phyloP scores from a whole-genome alignment of 2,329 filamentous ascomycete species.

The Talaromyces amestolkiae region DNA sequence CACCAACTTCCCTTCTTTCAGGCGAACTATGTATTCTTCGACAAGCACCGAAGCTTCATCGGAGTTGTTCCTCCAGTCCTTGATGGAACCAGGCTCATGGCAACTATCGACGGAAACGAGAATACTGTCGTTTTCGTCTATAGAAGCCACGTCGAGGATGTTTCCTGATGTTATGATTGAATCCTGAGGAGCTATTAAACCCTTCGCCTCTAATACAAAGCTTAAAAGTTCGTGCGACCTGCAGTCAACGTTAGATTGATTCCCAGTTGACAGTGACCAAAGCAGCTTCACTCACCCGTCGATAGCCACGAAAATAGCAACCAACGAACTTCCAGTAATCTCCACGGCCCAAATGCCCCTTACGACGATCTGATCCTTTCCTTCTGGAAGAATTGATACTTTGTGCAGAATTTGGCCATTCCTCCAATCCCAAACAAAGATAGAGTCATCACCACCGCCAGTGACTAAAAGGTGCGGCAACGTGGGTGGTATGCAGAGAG shows the following conservation, averaged over 20 bases:
- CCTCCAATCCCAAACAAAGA: constrained; percentile 83
- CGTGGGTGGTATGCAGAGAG: constrained; percentile 62
- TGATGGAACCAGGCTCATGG: constrained; percentile 52
- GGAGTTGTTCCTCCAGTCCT: constrained; percentile 32
- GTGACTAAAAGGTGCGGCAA: constrained; percentile 69
- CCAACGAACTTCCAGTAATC: constrained; percentile 24
- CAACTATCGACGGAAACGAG: constrained; percentile 56
- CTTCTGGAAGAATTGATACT: constrained; percentile 29
- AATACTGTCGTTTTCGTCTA: constrained; percentile 32
- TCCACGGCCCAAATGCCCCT: constrained; percentile 50
- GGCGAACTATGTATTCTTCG: constrained; percentile 30
- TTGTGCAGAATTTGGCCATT: constrained; percentile 35
- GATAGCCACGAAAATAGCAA: constrained; percentile 51
- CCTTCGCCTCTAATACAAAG: constrained; percentile 56
- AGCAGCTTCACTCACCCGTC: constrained; percentile 54
- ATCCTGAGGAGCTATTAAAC: constrained; percentile 50
- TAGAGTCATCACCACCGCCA: constrained; percentile 76
- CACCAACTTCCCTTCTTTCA: constrained; percentile 24
- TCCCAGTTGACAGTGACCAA: neutral
- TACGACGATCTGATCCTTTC: constrained; percentile 41
- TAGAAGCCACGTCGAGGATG: constrained; percentile 56
- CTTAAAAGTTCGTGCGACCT: constrained; percentile 65
- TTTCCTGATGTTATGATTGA: constrained; percentile 63
- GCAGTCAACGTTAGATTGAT: constrained; percentile 44
- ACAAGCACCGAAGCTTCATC: constrained; percentile 27